Conservation (phyloP, 1,284 basidiomycete species). For the Fomitopsis palustris region DNA sequence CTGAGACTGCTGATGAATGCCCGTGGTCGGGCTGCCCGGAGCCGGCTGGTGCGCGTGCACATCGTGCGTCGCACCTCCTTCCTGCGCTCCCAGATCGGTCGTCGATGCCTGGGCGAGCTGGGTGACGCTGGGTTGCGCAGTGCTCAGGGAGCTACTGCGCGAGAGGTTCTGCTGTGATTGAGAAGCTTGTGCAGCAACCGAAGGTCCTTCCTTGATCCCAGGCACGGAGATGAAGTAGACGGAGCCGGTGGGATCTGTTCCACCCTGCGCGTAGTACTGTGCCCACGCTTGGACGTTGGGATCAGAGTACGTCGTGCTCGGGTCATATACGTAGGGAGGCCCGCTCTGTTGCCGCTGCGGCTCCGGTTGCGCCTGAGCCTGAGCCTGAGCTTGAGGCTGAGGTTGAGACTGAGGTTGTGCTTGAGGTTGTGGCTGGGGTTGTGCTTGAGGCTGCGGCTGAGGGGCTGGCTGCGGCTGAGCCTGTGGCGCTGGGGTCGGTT, state of each 20-base stretch:
- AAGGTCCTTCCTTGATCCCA: constrained; percentile 50
- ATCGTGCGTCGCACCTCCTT: background rate
- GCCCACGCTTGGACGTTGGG: constrained; percentile 80
- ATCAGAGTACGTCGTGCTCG: constrained; percentile 60
- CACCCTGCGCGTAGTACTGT: constrained; percentile 73
- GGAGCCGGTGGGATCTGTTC: constrained; percentile 61
- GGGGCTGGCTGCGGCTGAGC: constrained; percentile 22
- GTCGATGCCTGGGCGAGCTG: background rate
- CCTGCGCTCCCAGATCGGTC: background rate
- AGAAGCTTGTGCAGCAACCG: constrained; percentile 11
- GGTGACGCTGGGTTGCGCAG: background rate
- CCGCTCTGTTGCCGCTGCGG: constrained; percentile 30
- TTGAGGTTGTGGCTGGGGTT: constrained; percentile 24
- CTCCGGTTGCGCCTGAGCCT: constrained; percentile 18
- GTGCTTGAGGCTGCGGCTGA: constrained; percentile 16
- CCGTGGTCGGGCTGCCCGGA: background rate
- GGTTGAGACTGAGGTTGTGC: constrained; percentile 19
- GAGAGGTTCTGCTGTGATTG: constrained; percentile 6
- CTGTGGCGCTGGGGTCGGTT: background rate
- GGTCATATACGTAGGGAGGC: constrained; percentile 71
- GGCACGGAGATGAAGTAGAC: constrained; percentile 76
- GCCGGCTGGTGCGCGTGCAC: background rate
- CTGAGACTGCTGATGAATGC: background rate
- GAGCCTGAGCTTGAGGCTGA: constrained; percentile 17
- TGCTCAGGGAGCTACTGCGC: constrained; percentile 14